A percentile compares a stretch with the other conserved stretches of the same genome.
Conservation (phyloP, 345 rosid species). For the Sisymbrium altissimum region DNA sequence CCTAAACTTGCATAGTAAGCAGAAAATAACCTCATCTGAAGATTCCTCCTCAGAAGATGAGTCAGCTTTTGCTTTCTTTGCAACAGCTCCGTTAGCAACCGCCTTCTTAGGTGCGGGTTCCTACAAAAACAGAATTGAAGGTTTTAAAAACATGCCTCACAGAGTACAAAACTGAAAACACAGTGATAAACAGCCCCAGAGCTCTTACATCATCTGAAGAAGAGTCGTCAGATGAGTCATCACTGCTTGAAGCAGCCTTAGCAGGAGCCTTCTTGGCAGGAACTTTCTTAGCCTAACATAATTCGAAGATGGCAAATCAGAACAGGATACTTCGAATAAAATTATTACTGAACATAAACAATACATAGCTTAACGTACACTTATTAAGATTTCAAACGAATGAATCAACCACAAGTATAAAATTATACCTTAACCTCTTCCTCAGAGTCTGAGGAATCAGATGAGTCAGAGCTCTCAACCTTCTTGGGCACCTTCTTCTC, state of each 20-base stretch:
- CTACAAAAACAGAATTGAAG: slow-evolving; percentile 6
- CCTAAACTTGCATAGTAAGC: neutral
- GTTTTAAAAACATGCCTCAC: neutral
- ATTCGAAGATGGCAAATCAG: neutral
- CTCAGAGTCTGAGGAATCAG: slow-evolving; percentile 61
- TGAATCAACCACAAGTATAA: neutral
- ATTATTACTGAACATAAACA: neutral
- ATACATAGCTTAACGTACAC: neutral
- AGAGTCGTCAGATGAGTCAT: slow-evolving; percentile 32
- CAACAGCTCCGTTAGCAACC: slow-evolving; percentile 40
- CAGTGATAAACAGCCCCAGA: neutral
- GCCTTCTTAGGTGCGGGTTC: slow-evolving; percentile 42
- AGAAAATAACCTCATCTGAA: slow-evolving; percentile 30
- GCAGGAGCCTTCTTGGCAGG: slow-evolving; percentile 38
- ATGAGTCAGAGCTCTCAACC: slow-evolving; percentile 41
- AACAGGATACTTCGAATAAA: neutral
- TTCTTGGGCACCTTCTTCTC: slow-evolving; percentile 49
- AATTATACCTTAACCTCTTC: slow-evolving; percentile 53
- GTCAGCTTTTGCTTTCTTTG: slow-evolving; percentile 43
- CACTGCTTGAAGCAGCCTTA: slow-evolving; percentile 37
- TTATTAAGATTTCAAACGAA: neutral
- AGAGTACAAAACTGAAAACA: neutral
- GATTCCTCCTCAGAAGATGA: slow-evolving; percentile 50
- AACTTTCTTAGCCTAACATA: slow-evolving; percentile 22
- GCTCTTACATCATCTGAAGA: slow-evolving; percentile 31